A percentile compares a stretch with the other conserved stretches of the same genome.
These are phyloP conservation scores for Globisporangium cylindrosporum DNA, from an alignment of 352 stramenopile species.

Conservation along the genomic window DNA sequence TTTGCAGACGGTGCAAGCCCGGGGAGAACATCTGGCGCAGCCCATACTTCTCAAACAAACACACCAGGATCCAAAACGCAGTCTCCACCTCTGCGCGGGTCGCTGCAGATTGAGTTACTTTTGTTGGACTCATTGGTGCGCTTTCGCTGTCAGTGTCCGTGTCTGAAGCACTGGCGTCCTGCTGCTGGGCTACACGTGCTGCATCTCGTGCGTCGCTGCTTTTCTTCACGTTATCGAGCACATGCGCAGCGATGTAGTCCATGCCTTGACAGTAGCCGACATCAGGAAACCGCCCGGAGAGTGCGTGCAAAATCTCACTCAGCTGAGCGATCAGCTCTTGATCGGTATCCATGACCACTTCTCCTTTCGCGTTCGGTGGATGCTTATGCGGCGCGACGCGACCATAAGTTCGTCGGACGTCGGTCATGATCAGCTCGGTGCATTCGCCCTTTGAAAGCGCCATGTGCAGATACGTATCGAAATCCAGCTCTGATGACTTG, in stretches of 20 bases:
- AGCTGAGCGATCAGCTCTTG: conserved; percentile 74
- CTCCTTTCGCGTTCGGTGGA: conserved; percentile 45
- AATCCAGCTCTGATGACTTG: conserved; percentile 62
- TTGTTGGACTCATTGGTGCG: conserved; percentile 24
- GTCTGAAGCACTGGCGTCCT: conserved; percentile 5
- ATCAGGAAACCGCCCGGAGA: conserved; percentile 73
- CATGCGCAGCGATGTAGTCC: conserved; percentile 83
- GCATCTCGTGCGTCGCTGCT: conserved; percentile 40
- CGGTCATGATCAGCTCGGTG: conserved; percentile 81
- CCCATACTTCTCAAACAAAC: conserved; percentile 78
- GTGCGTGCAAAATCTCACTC: conserved; percentile 75
- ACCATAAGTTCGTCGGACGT: conserved; percentile 80
- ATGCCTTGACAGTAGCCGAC: conserved; percentile 88
- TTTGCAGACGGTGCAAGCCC: conserved; percentile 61
- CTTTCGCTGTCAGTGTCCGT: conserved; percentile 15
- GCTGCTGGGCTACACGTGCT: conserved; percentile 3
- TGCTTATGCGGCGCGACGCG: conserved; percentile 80
- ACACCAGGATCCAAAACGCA: conserved; percentile 79
- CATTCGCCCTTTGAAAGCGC: conserved; percentile 80
- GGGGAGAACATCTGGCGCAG: conserved; percentile 79
- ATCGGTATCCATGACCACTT: conserved; percentile 49
- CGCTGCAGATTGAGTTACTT: conserved; percentile 29
- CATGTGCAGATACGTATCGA: conserved; percentile 85
- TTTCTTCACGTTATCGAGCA: conserved; percentile 82
- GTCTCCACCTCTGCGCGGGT: conserved; percentile 58